A percentile compares a stretch with the other conserved stretches of the same genome.
Conservation (phyloP, 2,329 filamentous ascomycete genomes). For the Alternaria arborescens region DNA sequence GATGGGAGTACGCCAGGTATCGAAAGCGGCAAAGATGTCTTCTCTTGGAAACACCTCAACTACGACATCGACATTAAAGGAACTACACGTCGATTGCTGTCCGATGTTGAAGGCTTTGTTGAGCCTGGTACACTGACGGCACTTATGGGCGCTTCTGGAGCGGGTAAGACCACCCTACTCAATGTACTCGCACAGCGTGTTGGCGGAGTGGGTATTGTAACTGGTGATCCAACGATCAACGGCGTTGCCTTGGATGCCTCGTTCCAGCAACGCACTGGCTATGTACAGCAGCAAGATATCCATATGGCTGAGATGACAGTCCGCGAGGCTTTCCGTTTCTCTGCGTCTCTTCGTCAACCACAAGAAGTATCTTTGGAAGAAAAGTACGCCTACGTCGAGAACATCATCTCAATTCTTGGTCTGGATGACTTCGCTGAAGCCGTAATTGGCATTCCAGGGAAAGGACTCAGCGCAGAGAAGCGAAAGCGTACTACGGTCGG, state of each 20-base stretch:
- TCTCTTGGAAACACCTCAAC: slow-evolving; percentile 63
- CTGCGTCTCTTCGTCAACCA: slow-evolving; percentile 81
- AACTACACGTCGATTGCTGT: not conserved
- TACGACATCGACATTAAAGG: slow-evolving; percentile 76
- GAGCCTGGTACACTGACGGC: slow-evolving; percentile 83
- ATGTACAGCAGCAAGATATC: slow-evolving; percentile 64
- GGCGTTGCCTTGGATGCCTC: slow-evolving; percentile 71
- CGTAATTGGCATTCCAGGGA: slow-evolving; percentile 19
- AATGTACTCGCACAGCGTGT: slow-evolving; percentile 82
- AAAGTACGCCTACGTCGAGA: slow-evolving; percentile 64
- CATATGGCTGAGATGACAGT: slow-evolving; percentile 67
- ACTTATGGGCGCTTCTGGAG: slow-evolving; percentile 74
- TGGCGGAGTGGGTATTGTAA: slow-evolving; percentile 74
- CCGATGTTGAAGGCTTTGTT: slow-evolving; percentile 78
- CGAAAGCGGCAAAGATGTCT: not conserved
- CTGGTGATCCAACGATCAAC: slow-evolving; percentile 79
- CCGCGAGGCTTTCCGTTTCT: slow-evolving; percentile 79
- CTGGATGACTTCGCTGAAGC: slow-evolving; percentile 64
- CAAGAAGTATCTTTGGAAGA: not conserved
- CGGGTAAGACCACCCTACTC: slow-evolving; percentile 86
- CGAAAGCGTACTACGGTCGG: slow-evolving; percentile 69
- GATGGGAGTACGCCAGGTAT: not conserved
- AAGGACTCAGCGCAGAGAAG: slow-evolving; percentile 57
- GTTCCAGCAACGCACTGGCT: slow-evolving; percentile 80
- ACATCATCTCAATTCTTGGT: slow-evolving; percentile 86